Base-by-base conservation (phyloP, 2,329 filamentous ascomycete species). In the Cladosporium sp. region DNA sequence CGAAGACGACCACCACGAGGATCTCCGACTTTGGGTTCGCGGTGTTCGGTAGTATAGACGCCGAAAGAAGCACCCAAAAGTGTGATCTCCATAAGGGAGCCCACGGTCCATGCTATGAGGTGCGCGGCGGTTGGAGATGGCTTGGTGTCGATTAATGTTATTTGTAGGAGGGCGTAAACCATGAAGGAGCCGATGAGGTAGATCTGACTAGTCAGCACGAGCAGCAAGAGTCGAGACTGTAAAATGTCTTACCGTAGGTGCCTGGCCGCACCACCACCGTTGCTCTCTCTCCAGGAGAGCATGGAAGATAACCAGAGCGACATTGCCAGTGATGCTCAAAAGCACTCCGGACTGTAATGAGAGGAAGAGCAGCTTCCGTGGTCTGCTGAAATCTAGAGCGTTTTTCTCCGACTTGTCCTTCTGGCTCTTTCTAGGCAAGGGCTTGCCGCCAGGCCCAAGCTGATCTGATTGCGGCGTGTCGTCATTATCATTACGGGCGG, bases 371-470 rank as follows among this genome's bases (percentile, higher is more conserved):
- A 87, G 82, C 77, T 91, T 92, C 71, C 88, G 84, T 57, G 84
- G 81, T n/a, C 82, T 85, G 68, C 88, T 89, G 77, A 92, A 88
- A 71, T 87, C 84, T 69, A 81, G 80, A 67, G 79, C 80, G 69
- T 81, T 81, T 76, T 83, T 74, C 71, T 71, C 66, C 18, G 63
- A 67, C n/a, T 70, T 62, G 69, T 78, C 79, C 73, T 80, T 82
- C 72, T 79, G 81, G 72, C 80, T 82, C 74, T 78, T 87, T 75
- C 88, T 90, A 67, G 92, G 93, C 64, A 97, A 82, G 38, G 92
- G 92, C 77, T 96, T 93, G 71, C 93, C 94, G 65, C 92, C 93
- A 1, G 93, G 93, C n/a, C 93, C 93, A 63, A 85, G 88, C 70
- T 86, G 85, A 67, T 80, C 77, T 75, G 72, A 69, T 63, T 68